A percentile compares a stretch with the other conserved stretches of the same genome.
phyloP scores from a whole-genome alignment of 768 basidiomycete species.

The Hygrophorus pudorinus region DNA sequence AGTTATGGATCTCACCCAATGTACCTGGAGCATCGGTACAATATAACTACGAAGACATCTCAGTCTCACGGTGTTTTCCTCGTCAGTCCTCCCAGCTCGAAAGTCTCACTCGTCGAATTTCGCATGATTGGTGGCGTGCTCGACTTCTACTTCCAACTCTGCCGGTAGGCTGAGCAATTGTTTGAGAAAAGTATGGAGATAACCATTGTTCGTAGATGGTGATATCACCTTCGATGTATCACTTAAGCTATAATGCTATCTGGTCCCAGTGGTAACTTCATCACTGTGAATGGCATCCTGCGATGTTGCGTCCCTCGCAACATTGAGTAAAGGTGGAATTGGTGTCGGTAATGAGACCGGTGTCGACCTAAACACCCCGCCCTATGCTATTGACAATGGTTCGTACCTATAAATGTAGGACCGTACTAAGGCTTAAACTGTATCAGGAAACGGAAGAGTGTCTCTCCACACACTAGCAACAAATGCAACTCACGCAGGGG shows the following conservation, averaged over 20 bases:
- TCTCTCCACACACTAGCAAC: constrained; percentile 50
- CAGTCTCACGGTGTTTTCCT: constrained; percentile 71
- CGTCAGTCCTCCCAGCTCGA: constrained; percentile 42
- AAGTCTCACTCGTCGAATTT: constrained; percentile 60
- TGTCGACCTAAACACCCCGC: constrained; percentile 45
- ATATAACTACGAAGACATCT: constrained; percentile 36
- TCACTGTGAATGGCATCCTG: constrained; percentile 63
- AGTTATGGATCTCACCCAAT: constrained; percentile 69
- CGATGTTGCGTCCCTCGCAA: constrained; percentile 10
- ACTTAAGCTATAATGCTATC: constrained; percentile 23
- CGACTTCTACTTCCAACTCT: constrained; percentile 68
- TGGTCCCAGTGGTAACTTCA: constrained; percentile 63
- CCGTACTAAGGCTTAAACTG: background rate
- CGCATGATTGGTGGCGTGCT: constrained; percentile 65
- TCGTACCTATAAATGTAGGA: constrained; percentile 6
- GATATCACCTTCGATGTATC: constrained; percentile 47
- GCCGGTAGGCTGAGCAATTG: constrained; percentile 24
- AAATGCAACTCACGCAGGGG: constrained; percentile 60
- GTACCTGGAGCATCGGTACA: constrained; percentile 66
- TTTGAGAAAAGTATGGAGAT: background rate
- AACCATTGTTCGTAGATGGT: constrained; percentile 22
- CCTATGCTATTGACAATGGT: constrained; percentile 71
- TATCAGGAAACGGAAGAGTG: constrained; percentile 40
- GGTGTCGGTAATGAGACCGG: constrained; percentile 39
- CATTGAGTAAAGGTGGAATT: constrained; percentile 32